Conservation (phyloP, 2,329 filamentous ascomycete species). For the Fusarium domesticum region DNA sequence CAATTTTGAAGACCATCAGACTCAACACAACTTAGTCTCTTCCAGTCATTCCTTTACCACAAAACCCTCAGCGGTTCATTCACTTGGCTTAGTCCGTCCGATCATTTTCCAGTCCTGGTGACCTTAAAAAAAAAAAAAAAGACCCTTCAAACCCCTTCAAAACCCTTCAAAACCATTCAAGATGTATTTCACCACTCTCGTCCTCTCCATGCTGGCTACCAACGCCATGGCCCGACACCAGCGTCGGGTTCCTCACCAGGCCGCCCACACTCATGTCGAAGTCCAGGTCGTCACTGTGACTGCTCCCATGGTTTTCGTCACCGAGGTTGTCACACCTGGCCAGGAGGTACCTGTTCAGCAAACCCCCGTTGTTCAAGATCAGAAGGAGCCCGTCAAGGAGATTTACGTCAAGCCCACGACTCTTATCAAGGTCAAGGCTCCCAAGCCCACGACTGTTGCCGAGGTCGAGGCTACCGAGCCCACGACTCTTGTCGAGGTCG, state of each 20-base stretch:
- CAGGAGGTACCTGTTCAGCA: background rate
- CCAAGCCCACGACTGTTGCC: too few species aligned
- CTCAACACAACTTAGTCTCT: background rate
- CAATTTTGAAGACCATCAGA: background rate
- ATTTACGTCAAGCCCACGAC: background rate
- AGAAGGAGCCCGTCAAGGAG: background rate
- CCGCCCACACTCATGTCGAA: slow-evolving; percentile 16
- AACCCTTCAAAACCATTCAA: slow-evolving; percentile 14
- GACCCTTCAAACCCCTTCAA: too few species aligned
- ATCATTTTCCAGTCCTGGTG: slow-evolving; percentile 20
- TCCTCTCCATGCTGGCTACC: slow-evolving; percentile 15
- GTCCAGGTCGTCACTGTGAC: slow-evolving; percentile 16
- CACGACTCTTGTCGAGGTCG: too few species aligned
- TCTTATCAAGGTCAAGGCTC: slow-evolving; percentile 1
- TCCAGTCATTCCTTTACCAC: slow-evolving; percentile 12
- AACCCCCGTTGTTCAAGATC: too few species aligned
- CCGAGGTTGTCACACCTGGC: background rate
- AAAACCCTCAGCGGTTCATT: background rate
- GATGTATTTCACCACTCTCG: slow-evolving; percentile 21
- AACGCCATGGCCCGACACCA: slow-evolving; percentile 18
- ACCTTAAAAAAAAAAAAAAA: slow-evolving; percentile 8
- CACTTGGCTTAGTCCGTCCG: slow-evolving; percentile 17
- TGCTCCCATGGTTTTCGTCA: background rate
- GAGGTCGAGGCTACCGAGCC: background rate
- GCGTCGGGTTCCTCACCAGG: background rate